Evolutionary conservation across 129 eudicot genomes (phyloP), one percentile per base, ranked within the genome.

Genomic region (Escallonia rubra): DNA sequence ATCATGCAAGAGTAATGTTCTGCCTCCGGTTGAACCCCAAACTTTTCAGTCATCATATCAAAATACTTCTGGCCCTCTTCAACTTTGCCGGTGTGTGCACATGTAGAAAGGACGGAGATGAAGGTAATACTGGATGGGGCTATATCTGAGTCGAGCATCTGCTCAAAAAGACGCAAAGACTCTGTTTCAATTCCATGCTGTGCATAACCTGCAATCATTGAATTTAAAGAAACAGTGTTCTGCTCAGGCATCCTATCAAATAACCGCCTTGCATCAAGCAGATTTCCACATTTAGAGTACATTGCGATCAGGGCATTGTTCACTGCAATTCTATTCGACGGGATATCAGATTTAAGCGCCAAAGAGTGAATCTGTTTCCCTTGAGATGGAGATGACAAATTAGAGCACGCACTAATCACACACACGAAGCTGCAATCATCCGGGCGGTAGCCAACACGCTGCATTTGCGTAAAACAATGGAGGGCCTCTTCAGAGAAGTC

Each of bases 231-330:
- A 47, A 88, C 77, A 0, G 76, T 68, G 65, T 88, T 88, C 15
- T 79, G 88, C 72, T 88, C 88, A 3, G 88, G 80, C 95, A 88
- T 88, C 45, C 75, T 67, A 74, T 82, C 95, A 51, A 82, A 82
- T 42, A 81, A 58, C 48, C 41, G 75, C 56, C 89, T 75, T 0
- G 97, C 97, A 65, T 86, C 97, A 48, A 70, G 75, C 69, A 90
- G 79, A 71, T 86, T 84, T 66, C 97, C 97, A 70, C 89, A 83
- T 78, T 82, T 86, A 12, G 91, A 87, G 74, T 90, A 90, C 97
- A 84, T 86, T 64, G 95, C 78, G 40, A 90, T 65, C 49, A 90
- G 76, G 63, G 97, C 82, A 63, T 86, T 90, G 68, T 79, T 72
- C 61, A 90, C 83, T 0, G 95, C 74, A 52, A 90, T 83, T 61